Conservation (phyloP, 2,329 filamentous ascomycete genomes). For the Aspergillus nomiae region DNA sequence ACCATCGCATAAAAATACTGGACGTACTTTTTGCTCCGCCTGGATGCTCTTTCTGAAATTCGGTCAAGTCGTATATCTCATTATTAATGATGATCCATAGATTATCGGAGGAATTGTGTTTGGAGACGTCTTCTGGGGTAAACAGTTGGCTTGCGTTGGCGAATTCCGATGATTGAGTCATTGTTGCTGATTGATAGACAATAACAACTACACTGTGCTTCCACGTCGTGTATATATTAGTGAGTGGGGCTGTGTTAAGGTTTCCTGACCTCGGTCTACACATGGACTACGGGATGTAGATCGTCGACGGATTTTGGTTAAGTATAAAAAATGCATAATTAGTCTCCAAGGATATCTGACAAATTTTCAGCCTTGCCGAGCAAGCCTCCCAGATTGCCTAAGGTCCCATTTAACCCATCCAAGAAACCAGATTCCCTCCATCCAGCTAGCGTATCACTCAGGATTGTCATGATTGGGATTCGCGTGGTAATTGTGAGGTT, state of each 20-base stretch:
- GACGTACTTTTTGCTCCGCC: neutral
- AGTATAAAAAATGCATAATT: neutral
- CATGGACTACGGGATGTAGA: neutral
- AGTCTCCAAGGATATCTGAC: neutral
- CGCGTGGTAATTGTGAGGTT: neutral
- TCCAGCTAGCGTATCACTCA: neutral
- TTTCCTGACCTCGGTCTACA: neutral
- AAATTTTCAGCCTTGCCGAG: neutral
- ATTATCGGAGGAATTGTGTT: neutral
- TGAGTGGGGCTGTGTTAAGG: neutral
- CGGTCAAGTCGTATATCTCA: neutral
- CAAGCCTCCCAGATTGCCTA: neutral
- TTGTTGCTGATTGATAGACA: neutral
- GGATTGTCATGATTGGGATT: neutral
- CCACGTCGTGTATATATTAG: neutral
- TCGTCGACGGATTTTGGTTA: neutral
- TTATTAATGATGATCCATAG: neutral
- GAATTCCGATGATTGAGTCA: neutral
- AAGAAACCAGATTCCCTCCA: neutral
- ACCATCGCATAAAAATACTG: neutral
- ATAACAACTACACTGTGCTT: neutral
- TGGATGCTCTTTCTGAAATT: neutral
- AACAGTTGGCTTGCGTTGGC: neutral
- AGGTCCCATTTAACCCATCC: neutral
- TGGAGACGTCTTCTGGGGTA: neutral